phyloP scores from a whole-genome alignment of 805 yeast species.

The Danielozyma ontarioensis region DNA sequence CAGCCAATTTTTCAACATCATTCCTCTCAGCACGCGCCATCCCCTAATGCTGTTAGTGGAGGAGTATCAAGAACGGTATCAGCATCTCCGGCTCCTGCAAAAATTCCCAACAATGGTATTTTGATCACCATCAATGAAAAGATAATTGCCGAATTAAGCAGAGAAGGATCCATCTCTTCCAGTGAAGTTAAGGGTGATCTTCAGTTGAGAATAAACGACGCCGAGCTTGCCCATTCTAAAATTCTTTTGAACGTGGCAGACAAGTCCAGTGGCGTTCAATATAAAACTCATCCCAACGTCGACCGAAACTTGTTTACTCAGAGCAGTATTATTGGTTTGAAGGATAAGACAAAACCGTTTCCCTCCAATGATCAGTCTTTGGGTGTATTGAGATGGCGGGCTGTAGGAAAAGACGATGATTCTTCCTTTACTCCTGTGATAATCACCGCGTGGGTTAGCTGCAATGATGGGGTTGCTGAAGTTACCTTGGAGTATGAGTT shows the following conservation, averaged over 20 bases:
- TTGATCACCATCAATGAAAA: slow-evolving; percentile 74
- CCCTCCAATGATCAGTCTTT: slow-evolving; percentile 88
- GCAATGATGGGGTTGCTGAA: slow-evolving; percentile 55
- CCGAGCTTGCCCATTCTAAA: slow-evolving; percentile 62
- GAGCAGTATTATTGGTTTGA: slow-evolving; percentile 59
- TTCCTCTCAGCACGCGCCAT: slow-evolving; percentile 17
- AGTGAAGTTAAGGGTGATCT: slow-evolving; percentile 88
- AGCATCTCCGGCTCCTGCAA: slow-evolving; percentile 17
- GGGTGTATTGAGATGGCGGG: slow-evolving; percentile 92
- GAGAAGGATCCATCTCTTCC: slow-evolving; percentile 70
- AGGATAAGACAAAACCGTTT: slow-evolving; percentile 74
- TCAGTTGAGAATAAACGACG: slow-evolving; percentile 78
- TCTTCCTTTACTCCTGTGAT: slow-evolving; percentile 52
- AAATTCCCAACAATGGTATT: slow-evolving; percentile 64
- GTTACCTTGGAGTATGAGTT: slow-evolving; percentile 89
- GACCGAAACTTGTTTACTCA: slow-evolving; percentile 68
- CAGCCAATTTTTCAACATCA: slow-evolving; percentile 29
- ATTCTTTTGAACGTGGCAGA: slow-evolving; percentile 52
- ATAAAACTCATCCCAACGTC: slow-evolving; percentile 94
- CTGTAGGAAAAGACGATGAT: slow-evolving; percentile 58
- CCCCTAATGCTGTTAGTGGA: slow-evolving; percentile 6
- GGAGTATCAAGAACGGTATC: slow-evolving; percentile 17
- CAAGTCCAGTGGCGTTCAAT: slow-evolving; percentile 52
- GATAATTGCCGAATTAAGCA: slow-evolving; percentile 66
- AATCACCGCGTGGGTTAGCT: slow-evolving; percentile 80